These are phyloP conservation scores for Hypoxylon sp. DNA, from an alignment of 2,329 filamentous ascomycete species.

Conservation along the genomic window DNA sequence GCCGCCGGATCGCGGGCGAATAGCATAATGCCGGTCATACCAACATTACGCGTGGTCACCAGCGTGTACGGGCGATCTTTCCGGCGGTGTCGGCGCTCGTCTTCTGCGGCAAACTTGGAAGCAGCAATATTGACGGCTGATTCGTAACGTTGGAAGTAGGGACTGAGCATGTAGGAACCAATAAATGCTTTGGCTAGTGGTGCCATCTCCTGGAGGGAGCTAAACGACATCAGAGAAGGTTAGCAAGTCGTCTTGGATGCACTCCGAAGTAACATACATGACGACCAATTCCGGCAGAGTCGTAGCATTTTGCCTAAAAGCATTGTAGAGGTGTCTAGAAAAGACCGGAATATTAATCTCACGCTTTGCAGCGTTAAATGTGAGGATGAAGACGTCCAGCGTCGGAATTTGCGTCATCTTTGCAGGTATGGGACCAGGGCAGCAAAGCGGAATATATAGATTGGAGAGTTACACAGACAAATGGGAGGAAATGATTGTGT, in stretches of 20 bases:
- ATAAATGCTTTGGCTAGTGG: slow-evolving; percentile 89
- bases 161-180: slow-evolving; percentile 81
- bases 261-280: slow-evolving; percentile 64
- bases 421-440: slow-evolving; percentile 39
- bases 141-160: slow-evolving; percentile 81
- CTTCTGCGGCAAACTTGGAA: slow-evolving; percentile 55
- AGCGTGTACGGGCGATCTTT: slow-evolving; percentile 73
- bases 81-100: slow-evolving; percentile 41
- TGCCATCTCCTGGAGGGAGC: slow-evolving; percentile 90
- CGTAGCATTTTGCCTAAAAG: slow-evolving; percentile 66
- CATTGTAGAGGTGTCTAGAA: slow-evolving; percentile 76
- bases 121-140: slow-evolving; percentile 80
- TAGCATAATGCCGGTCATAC: slow-evolving; percentile 91
- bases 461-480: neutral
- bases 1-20: slow-evolving; percentile 77
- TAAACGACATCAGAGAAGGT: slow-evolving; percentile 53
- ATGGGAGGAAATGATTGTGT: slow-evolving; percentile 14
- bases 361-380: slow-evolving; percentile 88
- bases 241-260: slow-evolving; percentile 26
- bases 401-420: slow-evolving; percentile 62
- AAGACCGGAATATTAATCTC: slow-evolving; percentile 79
- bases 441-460: neutral
- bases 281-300: slow-evolving; percentile 69
- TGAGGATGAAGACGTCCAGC: slow-evolving; percentile 83
- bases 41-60: slow-evolving; percentile 80